Conservation (phyloP, 371 early-diverging fungal species). For the Smittium culicis region DNA sequence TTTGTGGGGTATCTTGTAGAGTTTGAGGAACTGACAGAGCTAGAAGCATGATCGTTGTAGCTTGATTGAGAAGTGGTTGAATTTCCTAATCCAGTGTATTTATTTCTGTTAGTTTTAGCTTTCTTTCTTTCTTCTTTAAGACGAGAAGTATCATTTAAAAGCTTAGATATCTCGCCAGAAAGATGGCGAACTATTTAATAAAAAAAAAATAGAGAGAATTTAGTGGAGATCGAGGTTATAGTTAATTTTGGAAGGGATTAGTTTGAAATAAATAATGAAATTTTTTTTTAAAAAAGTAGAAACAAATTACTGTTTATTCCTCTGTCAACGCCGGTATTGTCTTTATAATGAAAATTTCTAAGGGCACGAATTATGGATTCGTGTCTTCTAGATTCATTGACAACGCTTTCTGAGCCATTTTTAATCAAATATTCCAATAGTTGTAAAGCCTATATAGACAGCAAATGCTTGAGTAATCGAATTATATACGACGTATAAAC, state of each 20-base stretch:
- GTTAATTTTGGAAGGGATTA: too few relatives aligned
- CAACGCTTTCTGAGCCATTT: slow-evolving; percentile 84
- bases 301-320: slow-evolving; percentile 67
- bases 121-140: slow-evolving; percentile 74
- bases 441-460: slow-evolving; percentile 71
- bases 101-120: slow-evolving; percentile 72
- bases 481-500: too few relatives aligned
- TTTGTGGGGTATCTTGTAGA: not conserved
- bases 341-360: slow-evolving; percentile 64
- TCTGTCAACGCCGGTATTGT: slow-evolving; percentile 90
- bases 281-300: too few relatives aligned
- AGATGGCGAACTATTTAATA: slow-evolving; percentile 52
- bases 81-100: slow-evolving; percentile 64
- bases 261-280: too few relatives aligned
- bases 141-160: slow-evolving; percentile 55
- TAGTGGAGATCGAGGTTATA: not conserved
- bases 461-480: too few relatives aligned
- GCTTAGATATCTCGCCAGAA: slow-evolving; percentile 74
- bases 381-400: slow-evolving; percentile 71
- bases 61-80: slow-evolving; percentile 29
- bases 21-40: not conserved
- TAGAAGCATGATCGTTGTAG: not conserved
- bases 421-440: slow-evolving; percentile 86
- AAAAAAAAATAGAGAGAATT: slow-evolving; percentile 14
- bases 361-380: slow-evolving; percentile 73